Evolutionary conservation across 1,284 basidiomycete species (phyloP), one percentile per base, ranked within the genome.

Genomic region (Austroboletus novae-zelandiae): DNA sequence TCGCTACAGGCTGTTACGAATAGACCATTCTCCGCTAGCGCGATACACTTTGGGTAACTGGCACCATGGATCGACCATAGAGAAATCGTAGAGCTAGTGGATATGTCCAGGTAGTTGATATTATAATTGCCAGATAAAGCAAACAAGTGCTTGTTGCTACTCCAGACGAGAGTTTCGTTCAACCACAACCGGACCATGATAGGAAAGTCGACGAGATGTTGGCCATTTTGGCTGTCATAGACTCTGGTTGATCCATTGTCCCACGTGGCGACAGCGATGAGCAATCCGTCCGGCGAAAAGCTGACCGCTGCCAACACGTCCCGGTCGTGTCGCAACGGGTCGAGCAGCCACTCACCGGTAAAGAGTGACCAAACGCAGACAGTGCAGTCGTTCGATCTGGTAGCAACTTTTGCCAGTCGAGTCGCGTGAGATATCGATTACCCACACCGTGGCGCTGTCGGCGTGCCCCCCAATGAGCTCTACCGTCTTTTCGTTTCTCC

Each of bases 391-490:
- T 29, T 4, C 9, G 47, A 52, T 3, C 53, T 53, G 0, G 45
- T 50, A 2, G 50, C 54, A 18, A 58, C 27, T n/a, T 5, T 43
- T 11, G 50, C n/a, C n/a, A n/a, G n/a, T 27, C 23, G 27, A 45
- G 7, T 59, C 50, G 0, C 49, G 47, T 1, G 56, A 57, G 4
- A 59, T 34, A 20, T 59, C 54, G 13, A 57, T 17, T 1, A 39
- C 20, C 20, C 20, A 23, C 20, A 23, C 20, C 20, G 20, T 4
- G 20, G 20, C 20, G 20, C 20, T 23, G 20, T 23, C 20, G 20
- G 2, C 20, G 20, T 23, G 20, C 4, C 20, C 20, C 20, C 20
- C 20, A 23, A 4, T 4, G 7, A 54, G 45, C 13, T 23, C 41
- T 6, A 4, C 2, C 9, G 34, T 34, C 4, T 37, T 43, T 3